Evolutionary conservation across 192 early-diverging fungal species (phyloP), one percentile per base, ranked within the genome.

Genomic region (Gaertneriomyces sp.): DNA sequence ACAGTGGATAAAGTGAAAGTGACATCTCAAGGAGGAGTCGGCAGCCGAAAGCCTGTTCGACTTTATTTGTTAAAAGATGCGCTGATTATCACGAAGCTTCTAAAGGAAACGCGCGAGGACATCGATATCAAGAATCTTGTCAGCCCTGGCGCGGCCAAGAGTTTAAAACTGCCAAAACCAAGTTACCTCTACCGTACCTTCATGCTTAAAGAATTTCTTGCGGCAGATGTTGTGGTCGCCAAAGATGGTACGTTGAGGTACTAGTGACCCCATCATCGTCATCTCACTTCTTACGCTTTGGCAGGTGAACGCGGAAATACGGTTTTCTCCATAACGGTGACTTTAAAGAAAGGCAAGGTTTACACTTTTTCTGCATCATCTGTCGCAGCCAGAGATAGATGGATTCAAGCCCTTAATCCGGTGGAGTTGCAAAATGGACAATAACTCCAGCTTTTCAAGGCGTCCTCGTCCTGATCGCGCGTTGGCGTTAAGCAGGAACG

Each of bases 1-100:
- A 38, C 51, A 14, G 68, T 69, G 17, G 68, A 69, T 20, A 69
- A 69, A 45, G 60, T 69, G 42, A 60, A 69, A 39, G 25, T 69
- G 17, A 44, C 14, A 9, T 62, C 59, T 25, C 16, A 25, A 12
- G 58, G 60, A 11, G 41, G 42, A 8, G 58, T 71, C n/a, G 50
- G 20, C 14, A 33, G 8, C n/a, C 70, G 70, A 11, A 46, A 41
- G 20, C 61, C 70, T 7, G 53, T 66, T 6, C 61, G 57, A 12
- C 55, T 71, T 12, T 64, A 66, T 33, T 25, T 71, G 11, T 54
- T 71, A 11, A 66, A 66, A 16, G 70, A 71, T 49, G 61, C 51
- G 10, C 33, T 66, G 4, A 49, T 71, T 39, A 56, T 71, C 10
- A 50, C 47, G 20, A 71, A 71, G 46, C n/a, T 65, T 16, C 40